Evolutionary conservation across 2,329 filamentous ascomycete species (phyloP), one percentile per base, ranked within the genome.

Genomic region (Drechslerella dactyloides): DNA sequence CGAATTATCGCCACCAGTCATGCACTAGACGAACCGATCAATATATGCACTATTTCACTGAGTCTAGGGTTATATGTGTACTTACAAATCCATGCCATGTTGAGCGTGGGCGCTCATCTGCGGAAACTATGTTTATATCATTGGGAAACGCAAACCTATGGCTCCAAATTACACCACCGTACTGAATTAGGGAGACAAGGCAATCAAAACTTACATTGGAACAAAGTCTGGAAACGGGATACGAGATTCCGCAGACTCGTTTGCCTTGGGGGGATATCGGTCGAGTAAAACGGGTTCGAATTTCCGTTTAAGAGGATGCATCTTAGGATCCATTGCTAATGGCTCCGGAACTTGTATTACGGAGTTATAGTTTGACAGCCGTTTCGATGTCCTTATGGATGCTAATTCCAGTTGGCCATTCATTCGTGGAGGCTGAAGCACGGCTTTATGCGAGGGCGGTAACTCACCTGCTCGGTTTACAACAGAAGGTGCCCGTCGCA

Each of bases 201-300:
- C 30, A 24, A 44, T 27, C 37, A n/a, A 30, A 37, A 66, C 60
- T 53, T 53, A 35, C 94, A 99, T 97, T 64, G 94, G 94, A 17
- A 99, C 91, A 77, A 97, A 99, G 78, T 99, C 94, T 0, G 94
- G 94, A 78, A 99, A 97, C 65, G 86, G 88, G 60, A 91, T 92
- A 77, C 94, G 85, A 77, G 89, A 85, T 75, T 90, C 86, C 57
- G 89, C 80, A 76, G 97, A 93, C 68, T 96, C 92, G 21, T 87
- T 84, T 78, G 91, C 87, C 86, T 78, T 91, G 15, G 91, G 89
- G 6, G 94, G 94, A 77, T 97, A 97, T 79, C 93, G 86, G 80
- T 99, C 94, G 30, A 99, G 86, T 21, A 99, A 83, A n/a, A 96
- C 93, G 6, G 94, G 94, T 79, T 99, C 94, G 79, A 97, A 97